Evolutionary conservation across 2,329 filamentous ascomycete genomes (phyloP).

Genomic region (Pseudogymnoascus sp.): DNA sequence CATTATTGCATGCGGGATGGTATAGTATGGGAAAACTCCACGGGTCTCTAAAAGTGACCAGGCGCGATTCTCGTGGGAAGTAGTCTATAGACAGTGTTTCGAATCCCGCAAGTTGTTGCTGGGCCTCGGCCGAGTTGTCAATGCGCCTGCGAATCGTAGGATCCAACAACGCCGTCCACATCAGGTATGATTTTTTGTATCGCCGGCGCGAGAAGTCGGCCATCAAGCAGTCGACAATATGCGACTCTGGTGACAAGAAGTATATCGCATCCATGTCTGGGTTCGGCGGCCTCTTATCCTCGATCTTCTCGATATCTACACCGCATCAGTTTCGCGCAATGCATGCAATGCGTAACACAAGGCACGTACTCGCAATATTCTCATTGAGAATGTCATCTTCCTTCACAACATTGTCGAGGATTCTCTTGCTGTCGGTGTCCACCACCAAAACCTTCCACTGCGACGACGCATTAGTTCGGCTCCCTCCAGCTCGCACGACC

Average conservation of each 20-base stretch:
- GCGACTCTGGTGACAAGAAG: slow-evolving; percentile 73
- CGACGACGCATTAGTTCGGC: slow-evolving; percentile 14
- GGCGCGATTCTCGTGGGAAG: slow-evolving; percentile 80
- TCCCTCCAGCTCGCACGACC: slow-evolving; percentile 11
- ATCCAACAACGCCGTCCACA: slow-evolving; percentile 77
- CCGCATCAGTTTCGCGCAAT: slow-evolving; percentile 12
- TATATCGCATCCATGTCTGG: slow-evolving; percentile 93
- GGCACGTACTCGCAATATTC: slow-evolving; percentile 76
- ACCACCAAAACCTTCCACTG: slow-evolving; percentile 97
- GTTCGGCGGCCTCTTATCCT: slow-evolving; percentile 74
- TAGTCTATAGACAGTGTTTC: slow-evolving; percentile 81
- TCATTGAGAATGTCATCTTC: slow-evolving; percentile 96
- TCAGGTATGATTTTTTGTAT: slow-evolving; percentile 70
- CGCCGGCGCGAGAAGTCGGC: slow-evolving; percentile 81
- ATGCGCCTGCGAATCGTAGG: slow-evolving; percentile 64
- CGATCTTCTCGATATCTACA: slow-evolving; percentile 87
- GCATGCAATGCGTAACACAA: slow-evolving; percentile 14
- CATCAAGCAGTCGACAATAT: slow-evolving; percentile 89
- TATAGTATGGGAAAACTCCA: slow-evolving; percentile 93
- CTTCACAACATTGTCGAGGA: slow-evolving; percentile 84
- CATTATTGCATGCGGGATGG: slow-evolving; percentile 78
- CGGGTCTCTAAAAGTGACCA: slow-evolving; percentile 87
- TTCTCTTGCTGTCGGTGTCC: slow-evolving; percentile 73
- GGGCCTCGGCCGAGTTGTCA: slow-evolving; percentile 60
- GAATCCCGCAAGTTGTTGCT: slow-evolving; percentile 71